phyloP scores from a whole-genome alignment of 1,284 basidiomycete species.

The Wolfiporia cocos region DNA sequence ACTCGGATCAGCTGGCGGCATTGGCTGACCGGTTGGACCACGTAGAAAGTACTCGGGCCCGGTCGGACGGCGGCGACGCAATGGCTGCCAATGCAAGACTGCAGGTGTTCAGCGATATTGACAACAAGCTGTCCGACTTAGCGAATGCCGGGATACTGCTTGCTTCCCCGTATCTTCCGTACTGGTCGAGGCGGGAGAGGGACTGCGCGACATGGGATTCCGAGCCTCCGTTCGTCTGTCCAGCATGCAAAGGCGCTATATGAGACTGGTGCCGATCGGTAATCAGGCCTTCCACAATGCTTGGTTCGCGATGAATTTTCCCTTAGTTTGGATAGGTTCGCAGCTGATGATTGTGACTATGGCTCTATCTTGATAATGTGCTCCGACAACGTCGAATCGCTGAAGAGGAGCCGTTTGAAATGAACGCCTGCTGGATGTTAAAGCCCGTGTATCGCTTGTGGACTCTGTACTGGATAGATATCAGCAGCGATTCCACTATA shows the following conservation, averaged over 20 bases:
- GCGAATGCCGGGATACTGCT: constrained; percentile 3
- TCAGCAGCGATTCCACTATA: too few relatives aligned
- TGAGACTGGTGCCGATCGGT: too few relatives aligned
- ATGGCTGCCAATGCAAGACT: background rate
- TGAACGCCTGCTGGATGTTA: too few relatives aligned
- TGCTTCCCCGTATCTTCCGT: constrained; percentile 9
- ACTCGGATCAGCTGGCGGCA: background rate
- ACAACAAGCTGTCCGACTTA: constrained; percentile 1
- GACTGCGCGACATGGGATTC: constrained; percentile 4
- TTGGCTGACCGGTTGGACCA: background rate
- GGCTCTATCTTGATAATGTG: too few relatives aligned
- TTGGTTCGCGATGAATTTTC: too few relatives aligned
- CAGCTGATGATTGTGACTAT: too few relatives aligned
- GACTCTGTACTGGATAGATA: too few relatives aligned
- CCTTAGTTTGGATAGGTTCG: too few relatives aligned
- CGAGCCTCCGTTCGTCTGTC: constrained; percentile 10
- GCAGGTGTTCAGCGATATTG: constrained; percentile 2
- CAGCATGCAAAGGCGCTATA: constrained; percentile 13
- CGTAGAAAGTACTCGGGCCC: background rate
- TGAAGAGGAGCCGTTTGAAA: too few relatives aligned
- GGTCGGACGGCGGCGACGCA: background rate
- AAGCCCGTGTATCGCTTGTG: too few relatives aligned
- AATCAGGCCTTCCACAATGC: too few relatives aligned
- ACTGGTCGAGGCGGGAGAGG: constrained; percentile 11
- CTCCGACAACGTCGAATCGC: too few relatives aligned